These are phyloP conservation scores for Jamesozyma spencerorum DNA, from an alignment of 805 yeast genomes.

Conservation along the genomic window DNA sequence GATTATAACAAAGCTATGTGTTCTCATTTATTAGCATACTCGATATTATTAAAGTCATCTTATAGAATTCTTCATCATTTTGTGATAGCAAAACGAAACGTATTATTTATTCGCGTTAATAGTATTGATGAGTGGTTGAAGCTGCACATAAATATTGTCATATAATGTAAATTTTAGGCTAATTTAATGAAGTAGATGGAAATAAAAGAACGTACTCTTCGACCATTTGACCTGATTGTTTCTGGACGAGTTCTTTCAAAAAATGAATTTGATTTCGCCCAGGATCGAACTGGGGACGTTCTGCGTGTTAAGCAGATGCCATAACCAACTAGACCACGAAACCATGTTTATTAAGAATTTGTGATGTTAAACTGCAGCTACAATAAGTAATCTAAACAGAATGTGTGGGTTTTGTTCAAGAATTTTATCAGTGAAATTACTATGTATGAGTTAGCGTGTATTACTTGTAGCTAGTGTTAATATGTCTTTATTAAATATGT, in stretches of 20 bases:
- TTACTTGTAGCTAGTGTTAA: too few species aligned
- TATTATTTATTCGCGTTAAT: conserved; percentile 18
- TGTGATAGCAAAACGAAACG: conserved; percentile 12
- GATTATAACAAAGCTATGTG: conserved; percentile 21
- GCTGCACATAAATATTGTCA: conserved; percentile 28
- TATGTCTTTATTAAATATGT: too few species aligned
- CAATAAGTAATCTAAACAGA: too few species aligned
- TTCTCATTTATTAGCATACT: conserved; percentile 28
- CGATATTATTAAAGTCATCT: conserved; percentile 20
- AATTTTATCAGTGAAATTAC: too few species aligned
- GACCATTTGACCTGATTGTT: too few species aligned
- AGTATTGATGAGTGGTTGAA: conserved; percentile 31
- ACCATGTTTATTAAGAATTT: conserved; percentile 34
- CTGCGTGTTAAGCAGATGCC: conserved; percentile 99
- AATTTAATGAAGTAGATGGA: too few species aligned
- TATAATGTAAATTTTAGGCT: not conserved
- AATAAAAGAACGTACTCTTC: too few species aligned
- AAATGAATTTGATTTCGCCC: conserved; percentile 75
- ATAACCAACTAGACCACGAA: conserved; percentile 99
- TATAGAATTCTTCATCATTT: conserved; percentile 17
- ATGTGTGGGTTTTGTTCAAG: too few species aligned
- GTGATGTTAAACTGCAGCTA: too few species aligned
- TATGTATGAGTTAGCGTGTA: too few species aligned
- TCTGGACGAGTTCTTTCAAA: too few species aligned
- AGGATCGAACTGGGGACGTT: conserved; percentile 99